These are phyloP conservation scores for Arachnopeziza araneosa DNA, from an alignment of 2,329 filamentous ascomycete species.

Conservation along the genomic window DNA sequence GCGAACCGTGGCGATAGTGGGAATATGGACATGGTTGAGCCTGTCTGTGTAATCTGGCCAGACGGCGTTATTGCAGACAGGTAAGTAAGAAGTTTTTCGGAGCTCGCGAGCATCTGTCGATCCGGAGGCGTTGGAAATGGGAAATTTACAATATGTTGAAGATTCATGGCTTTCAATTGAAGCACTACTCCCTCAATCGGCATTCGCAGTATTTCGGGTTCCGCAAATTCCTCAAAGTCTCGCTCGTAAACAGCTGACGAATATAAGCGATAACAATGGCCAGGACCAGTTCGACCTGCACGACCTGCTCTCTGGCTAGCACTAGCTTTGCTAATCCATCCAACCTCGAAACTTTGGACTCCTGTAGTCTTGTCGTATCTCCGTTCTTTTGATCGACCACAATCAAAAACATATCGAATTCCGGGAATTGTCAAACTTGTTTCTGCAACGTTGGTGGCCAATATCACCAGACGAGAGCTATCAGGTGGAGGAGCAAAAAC, in stretches of 20 bases:
- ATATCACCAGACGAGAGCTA: conserved; percentile 75
- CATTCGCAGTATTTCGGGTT: conserved; percentile 84
- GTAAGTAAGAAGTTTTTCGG: conserved; percentile 81
- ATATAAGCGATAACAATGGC: conserved; percentile 92
- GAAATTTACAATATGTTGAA: conserved; percentile 87
- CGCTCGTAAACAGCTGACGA: conserved; percentile 91
- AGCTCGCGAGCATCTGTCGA: conserved; percentile 66
- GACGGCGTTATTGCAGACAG: conserved; percentile 70
- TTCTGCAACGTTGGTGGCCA: conserved; percentile 95
- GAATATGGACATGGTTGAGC: conserved; percentile 79
- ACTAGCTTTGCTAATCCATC: conserved; percentile 97
- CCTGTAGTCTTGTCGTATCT: conserved; percentile 83
- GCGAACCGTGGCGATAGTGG: conserved; percentile 87
- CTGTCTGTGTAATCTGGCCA: conserved; percentile 75
- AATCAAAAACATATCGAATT: conserved; percentile 93
- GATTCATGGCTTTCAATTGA: conserved; percentile 90
- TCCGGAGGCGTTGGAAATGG: conserved; percentile 92
- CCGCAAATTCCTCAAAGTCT: conserved; percentile 78
- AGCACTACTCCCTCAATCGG: conserved; percentile 90
- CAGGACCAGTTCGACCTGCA: conserved; percentile 90
- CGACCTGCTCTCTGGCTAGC: conserved; percentile 87
- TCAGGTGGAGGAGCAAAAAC: conserved; percentile 85
- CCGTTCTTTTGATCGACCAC: conserved; percentile 85
- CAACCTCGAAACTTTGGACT: conserved; percentile 91
- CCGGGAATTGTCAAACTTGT: conserved; percentile 96